Evolutionary conservation across 2,329 filamentous ascomycete genomes (phyloP), one percentile per base, ranked within the genome.

Genomic region (Alternaria triticimaculans): DNA sequence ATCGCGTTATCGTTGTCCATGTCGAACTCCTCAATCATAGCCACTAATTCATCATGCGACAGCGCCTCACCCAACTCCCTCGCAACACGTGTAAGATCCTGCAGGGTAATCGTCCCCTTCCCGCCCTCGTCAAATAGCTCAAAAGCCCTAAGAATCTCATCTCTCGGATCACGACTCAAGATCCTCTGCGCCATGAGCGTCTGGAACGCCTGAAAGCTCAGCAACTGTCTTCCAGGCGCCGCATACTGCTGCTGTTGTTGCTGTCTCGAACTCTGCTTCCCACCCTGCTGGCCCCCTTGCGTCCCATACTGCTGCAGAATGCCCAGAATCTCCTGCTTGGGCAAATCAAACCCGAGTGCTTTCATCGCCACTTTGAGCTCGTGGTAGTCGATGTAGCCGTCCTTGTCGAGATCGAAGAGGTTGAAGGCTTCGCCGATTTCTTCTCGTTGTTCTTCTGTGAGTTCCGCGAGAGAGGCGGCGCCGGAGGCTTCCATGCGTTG

Each of bases 1-100:
- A 90, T 89, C 61, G 86, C 94, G 11, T 94, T 94, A 72, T 97
- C 96, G 1, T 93, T 95, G 76, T 97, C 92, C 68, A 97, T 86
- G 83, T 99, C 96, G 83, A 98, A 96, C 81, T 98, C 95, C 76
- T 97, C 94, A 82, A 99, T 96, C 96, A 99, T 99, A 68, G 94
- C 94, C 72, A 89, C 86, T 65, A 99, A 85, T 80, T 99, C 96
- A 74, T 96, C 92, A 76, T 99, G 95, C 72, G 96, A 93, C 71
- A 99, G 85, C 12, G 92, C 93, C 80, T 98, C 95, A 8, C 96
- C 96, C 68, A 99, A 84, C 79, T 98, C 96, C 73, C 93, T 88
- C 62, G 95, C 94, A 25, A 98, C 93, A 61, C 93, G 86, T 66
- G 93, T 86, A 81, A 99, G 83, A 82, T 98, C 96, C 64, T 96